Percentiles rank a stretch among this genome's conserved stretches.
phyloP scores from a whole-genome alignment of 129 eudicot species.

The Flaveria brownii region DNA sequence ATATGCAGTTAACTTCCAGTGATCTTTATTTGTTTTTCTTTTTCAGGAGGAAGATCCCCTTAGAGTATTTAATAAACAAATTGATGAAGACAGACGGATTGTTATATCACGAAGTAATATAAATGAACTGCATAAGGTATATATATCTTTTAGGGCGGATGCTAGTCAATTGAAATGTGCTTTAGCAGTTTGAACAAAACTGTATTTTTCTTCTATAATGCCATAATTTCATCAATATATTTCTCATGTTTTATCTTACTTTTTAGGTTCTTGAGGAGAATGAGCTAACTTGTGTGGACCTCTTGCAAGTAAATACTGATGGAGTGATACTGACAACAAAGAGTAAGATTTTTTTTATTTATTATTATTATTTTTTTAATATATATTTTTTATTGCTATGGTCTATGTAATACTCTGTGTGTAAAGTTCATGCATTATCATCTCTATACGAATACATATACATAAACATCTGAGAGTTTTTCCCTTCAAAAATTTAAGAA shows the following conservation, averaged over 20 bases:
- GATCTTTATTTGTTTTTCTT: background rate
- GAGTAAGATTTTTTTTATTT: constrained; percentile 25
- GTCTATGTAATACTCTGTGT: background rate
- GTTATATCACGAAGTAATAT: constrained; percentile 87
- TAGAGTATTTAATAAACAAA: constrained; percentile 67
- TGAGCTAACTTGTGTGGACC: constrained; percentile 52
- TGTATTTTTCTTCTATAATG: background rate
- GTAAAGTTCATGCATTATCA: background rate
- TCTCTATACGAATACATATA: background rate
- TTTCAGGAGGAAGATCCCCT: constrained; percentile 83
- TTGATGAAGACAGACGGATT: constrained; percentile 88
- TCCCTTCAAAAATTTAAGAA: background rate
- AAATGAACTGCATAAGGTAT: constrained; percentile 79
- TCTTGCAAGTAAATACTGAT: constrained; percentile 77
- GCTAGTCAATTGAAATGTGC: background rate
- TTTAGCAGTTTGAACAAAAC: background rate
- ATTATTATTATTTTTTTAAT: no score
- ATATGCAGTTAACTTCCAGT: constrained; percentile 3
- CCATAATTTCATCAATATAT: background rate
- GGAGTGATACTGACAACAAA: constrained; percentile 66
- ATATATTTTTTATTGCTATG: background rate
- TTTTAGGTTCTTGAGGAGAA: constrained; percentile 85
- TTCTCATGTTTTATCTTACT: background rate
- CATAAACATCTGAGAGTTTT: background rate
- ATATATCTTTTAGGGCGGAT: background rate